Evolutionary conservation across 805 yeast species (phyloP), one percentile per base, ranked within the genome.

Genomic region (Sugiyamaella americana): DNA sequence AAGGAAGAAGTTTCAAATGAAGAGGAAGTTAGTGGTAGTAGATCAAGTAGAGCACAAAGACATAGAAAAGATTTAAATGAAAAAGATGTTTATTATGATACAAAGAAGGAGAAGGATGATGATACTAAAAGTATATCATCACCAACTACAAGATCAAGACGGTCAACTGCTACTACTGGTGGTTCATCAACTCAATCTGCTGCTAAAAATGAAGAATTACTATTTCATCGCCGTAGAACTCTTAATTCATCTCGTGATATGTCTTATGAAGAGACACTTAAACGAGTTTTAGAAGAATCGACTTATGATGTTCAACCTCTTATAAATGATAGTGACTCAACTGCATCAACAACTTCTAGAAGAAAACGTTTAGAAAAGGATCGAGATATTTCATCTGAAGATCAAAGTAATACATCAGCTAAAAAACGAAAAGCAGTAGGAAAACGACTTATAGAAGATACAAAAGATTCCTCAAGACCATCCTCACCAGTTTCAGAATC

Each of bases 241-340:
- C 37, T 52, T 36, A 55, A 55, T 50, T 44, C 47, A 8, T 52
- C 57, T 5, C 29, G 58, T 3, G 55, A 54, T 22, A 49, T 48
- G n/a, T 53, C 43, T n/a, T 53, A 56, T 41, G 59, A 54, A 29
- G 57, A 52, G 36, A 51, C 56, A 18, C 40, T 69, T 39, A 65
- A 65, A 34, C 61, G 73, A 2, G 74, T 69, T 5, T 58, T 69
- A 16, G 69, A 68, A 51, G 70, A 67, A 43, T 58, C 66, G 17
- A 66, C 63, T 4, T 57, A 63, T 29, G 72, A 68, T 43, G 58
- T 56, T 13, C 37, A 35, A 35, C 37, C 20, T 5, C 20, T 10
- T 35, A 10, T 21, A 10, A 10, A 10, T 35, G 37, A 35, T 13
- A 17, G 37, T 11, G 37, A 35, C 11, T 13, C 37, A 16, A 26